Evolutionary conservation across 2,329 filamentous ascomycete genomes (phyloP), one percentile per base, ranked within the genome.

Genomic region (Hypoxylon sp.): DNA sequence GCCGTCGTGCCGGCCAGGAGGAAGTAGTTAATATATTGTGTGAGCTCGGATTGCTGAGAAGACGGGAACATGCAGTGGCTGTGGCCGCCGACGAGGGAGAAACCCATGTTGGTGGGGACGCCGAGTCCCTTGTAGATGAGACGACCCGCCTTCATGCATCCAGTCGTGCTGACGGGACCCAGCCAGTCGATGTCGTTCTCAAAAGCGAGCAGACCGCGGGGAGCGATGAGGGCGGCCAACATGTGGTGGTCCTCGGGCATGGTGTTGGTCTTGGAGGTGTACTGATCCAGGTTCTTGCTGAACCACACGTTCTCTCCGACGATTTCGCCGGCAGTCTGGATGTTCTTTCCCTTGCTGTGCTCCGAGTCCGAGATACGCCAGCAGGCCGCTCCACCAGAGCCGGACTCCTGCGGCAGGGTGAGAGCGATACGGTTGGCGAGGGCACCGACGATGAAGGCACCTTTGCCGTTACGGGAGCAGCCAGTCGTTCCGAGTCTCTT

Each of bases 381-480:
- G 80, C 87, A 89, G 14, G 86, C 87, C 19, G 87, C 82, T 43
- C 87, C 88, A 59, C 88, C 88, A 0, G 87, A 85, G 19, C 88
- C 88, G 5, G 86, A 88, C 78, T 90, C 87, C 75, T 90, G 87
- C 0, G 88, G 87, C 36, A 90, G 82, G 13, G 86, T 88, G 34
- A 90, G 82, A 17, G 85, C 86, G 65, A 90, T 87, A 45, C 88
- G 86, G 59, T 81, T 75, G 65, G 87, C 86, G 21, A 90, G 80
- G 2, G 88, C 87, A 14, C 87, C 87, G 3, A 84, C 85, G n/a
- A 90, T 80, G 68, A 90, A 84, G 30, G 88, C 87, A 11, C 88
- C 88, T 79, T 90, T 90, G 61, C 87, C 88, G 77, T 90, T 89
- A 43, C 88, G 85, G 58, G 86, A 89, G 81, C 88, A 90, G 4